Base-by-base conservation (phyloP, 495 filamentous ascomycete genomes). In the Aspergillus bridgeri region DNA sequence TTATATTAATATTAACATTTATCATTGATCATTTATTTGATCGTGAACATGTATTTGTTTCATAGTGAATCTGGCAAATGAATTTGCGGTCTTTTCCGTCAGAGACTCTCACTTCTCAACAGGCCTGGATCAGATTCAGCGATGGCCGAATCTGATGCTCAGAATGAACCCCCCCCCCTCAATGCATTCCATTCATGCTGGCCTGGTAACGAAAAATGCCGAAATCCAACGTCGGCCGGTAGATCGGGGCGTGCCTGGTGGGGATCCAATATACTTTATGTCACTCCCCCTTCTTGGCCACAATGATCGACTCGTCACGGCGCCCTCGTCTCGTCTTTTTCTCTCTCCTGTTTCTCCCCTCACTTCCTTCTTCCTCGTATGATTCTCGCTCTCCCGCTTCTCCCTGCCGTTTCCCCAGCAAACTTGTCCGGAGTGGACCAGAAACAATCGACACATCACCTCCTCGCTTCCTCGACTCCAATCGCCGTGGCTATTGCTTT, bases 241-340 rank as follows among this genome's bases (percentile, higher is more conserved):
- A 38, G 33, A 38, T 38, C 33, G 21, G 38, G 38, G 57, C 54
- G 57, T 62, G 57, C 60, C 58, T 48, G 54, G 64, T 57, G 58
- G 58, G 25, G 48, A 60, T 58, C 23, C 11, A 20, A 47, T 54
- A 48, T 54, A 27, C 44, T 60, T 61, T 60, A 58, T 58, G 25
- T 54, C 48, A 56, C 55, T 60, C 57, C 48, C 57, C 60, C 51
- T 53, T 56, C 58, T 64, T 66, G 61, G 61, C 65, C 43, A 42
- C 33, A 44, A 48, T 22, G 54, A 57, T 62, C 54, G 70, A 73
- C 67, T 67, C 57, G 61, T 75, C 70, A 75, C 65, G 70, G 65
- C 63, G 22, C 33, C 21, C 56, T 60, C 57, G 48, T 58, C 57
- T 57, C 62, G 53, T 60, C 62, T 49, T 60, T 55, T 51, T 44